Evolutionary conservation across 2,329 filamentous ascomycete species (phyloP), one percentile per base, ranked within the genome.

Genomic region (Ophiocordyceps camponoti-saundersi): DNA sequence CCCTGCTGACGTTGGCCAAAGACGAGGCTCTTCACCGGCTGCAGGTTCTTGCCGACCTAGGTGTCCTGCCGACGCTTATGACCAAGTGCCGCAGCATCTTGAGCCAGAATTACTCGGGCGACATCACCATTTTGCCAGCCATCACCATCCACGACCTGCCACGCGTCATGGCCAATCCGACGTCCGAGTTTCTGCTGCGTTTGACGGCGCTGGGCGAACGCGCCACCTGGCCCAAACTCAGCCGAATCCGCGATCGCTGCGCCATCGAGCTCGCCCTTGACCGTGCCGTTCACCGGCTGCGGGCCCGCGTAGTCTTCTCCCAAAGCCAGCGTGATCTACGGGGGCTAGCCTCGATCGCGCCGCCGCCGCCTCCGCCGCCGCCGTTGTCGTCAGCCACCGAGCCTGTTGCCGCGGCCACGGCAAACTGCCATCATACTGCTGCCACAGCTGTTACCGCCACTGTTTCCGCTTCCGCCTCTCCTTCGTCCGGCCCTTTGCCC

Each of bases 81-180:
- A 85, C 81, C 44, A 93, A 95, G 60, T 71, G 81, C 21, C 75
- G 79, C 41, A 89, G 85, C 2, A 79, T 96, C 16, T 71, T 96
- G 45, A 89, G 80, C 52, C 90, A 96, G 57, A 86, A 84, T 52
- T 96, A 96, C 57, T 89, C 85, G 2, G 90, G 90, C 7, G 89
- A 96, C 61, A 95, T 96, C 59, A 96, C 88, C 42, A 95, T 96
- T 47, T 71, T 94, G 30, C 89, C 89, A 0, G 79, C 87, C 47
- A 81, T 94, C 48, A 75, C 75, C 5, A 78, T 83, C 46, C 72
- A 79, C 8, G 82, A 93, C 51, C 75, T 93, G 21, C 81, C 84
- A 1, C 74, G 76, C 10, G 79, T 95, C 23, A 69, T 96, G 42
- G 82, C 75, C 51, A 96, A 96, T 49, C 90, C 90, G 1, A 88